Conservation (phyloP, 768 basidiomycete genomes). For the Hericium alpestre region DNA sequence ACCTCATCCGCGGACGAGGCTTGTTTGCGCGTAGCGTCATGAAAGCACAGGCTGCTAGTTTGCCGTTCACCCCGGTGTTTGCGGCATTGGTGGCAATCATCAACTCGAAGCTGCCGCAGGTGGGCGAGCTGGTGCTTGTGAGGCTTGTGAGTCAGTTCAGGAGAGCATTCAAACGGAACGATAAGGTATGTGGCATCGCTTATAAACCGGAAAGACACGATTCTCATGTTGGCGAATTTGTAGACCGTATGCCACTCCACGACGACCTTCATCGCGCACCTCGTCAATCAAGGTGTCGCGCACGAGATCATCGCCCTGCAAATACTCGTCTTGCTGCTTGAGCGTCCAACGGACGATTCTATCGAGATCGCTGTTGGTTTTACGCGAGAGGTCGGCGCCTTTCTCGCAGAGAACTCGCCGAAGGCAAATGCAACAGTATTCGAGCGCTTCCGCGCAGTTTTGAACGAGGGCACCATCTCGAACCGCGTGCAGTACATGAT, state of each 20-base stretch:
- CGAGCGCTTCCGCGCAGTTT: conserved; percentile 91
- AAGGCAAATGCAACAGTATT: conserved; percentile 92
- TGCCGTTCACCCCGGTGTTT: conserved; percentile 96
- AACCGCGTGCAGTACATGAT: conserved; percentile 99
- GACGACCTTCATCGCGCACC: conserved; percentile 65
- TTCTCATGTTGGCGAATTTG: conserved; percentile 1
- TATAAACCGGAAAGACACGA: not conserved
- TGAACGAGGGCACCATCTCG: conserved; percentile 91
- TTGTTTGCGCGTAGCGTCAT: conserved; percentile 90
- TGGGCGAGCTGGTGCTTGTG: conserved; percentile 84
- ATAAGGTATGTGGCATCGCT: conserved; percentile 55
- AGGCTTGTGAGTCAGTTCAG: conserved; percentile 93
- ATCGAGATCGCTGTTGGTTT: conserved; percentile 98
- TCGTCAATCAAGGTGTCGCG: conserved; percentile 65
- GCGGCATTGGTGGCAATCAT: conserved; percentile 88
- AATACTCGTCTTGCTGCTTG: conserved; percentile 90
- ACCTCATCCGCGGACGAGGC: conserved; percentile 87
- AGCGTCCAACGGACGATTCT: conserved; percentile 92
- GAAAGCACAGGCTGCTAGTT: conserved; percentile 95
- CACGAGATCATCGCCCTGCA: conserved; percentile 92
- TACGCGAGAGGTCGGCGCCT: conserved; percentile 94
- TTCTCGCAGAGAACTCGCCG: conserved; percentile 85
- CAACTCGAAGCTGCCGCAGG: conserved; percentile 94
- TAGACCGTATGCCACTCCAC: conserved; percentile 91
- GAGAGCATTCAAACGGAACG: conserved; percentile 89